Base-by-base conservation (phyloP, 2,329 filamentous ascomycete species). In the Blastomyces emzantsi region DNA sequence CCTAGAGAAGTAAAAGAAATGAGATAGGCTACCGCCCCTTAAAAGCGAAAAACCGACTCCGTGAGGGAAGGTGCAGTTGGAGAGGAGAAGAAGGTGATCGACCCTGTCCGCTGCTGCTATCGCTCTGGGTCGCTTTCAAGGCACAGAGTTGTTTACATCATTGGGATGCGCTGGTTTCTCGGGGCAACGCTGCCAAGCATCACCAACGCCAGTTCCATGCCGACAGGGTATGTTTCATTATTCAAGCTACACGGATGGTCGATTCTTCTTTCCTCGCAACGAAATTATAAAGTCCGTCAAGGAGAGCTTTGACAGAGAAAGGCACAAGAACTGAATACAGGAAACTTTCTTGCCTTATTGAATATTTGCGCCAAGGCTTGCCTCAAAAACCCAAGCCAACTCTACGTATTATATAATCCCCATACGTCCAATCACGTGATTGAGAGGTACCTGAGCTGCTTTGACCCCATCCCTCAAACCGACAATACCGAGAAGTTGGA, bases 121-220 rank as follows among this genome's bases (percentile, higher is more conserved):
- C 22, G 33, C 22, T 2, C 25, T 43, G 22, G n/a, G 55, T 19
- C 33, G 19, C 33, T 39, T 39, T 57, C 30, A 41, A 47, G 41
- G 25, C 41, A 7, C 9, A 7, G n/a, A n/a, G 41, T 51, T 60
- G 58, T 60, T 60, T 60, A 60, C 58, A 47, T 47, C 49, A 22
- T n/a, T 17, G 49, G 49, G 25, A n/a, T 52, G 41, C 6, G 8
- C 22, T 60, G 58, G 58, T 47, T 60, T 60, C 58, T 60, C 58
- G 41, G 58, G 58, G 58, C 58, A 60, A 60, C 58, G 58, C 41
- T 33, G 58, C 58, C 58, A 60, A 60, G 58, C 19, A 60, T 39
- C 36, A 25, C n/a, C 7, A 7, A 39, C 36, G 19, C n/a, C 30
- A 22, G 43, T 4, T 11, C 55, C 25, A 49, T 11, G 45, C 5